Percentiles rank a stretch among this genome's conserved stretches.
Conservation (phyloP, 1,139 yeast species). For the Meyerozyma guilliermondii region DNA sequence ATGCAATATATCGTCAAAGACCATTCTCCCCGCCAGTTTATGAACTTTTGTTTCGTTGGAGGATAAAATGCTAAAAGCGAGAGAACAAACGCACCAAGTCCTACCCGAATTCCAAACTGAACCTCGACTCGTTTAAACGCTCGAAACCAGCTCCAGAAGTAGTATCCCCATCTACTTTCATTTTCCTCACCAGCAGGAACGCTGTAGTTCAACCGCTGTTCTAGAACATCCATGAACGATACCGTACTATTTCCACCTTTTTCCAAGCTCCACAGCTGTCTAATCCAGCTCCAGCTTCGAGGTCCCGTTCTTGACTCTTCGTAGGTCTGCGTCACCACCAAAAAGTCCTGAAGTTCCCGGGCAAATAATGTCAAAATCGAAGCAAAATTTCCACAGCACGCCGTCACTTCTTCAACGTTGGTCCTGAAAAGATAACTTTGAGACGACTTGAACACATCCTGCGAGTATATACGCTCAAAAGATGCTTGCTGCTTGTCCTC, state of each 20-base stretch:
- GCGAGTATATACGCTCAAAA: conserved; percentile 53
- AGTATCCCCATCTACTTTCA: conserved; percentile 7
- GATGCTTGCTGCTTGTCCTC: conserved; percentile 54
- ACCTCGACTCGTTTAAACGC: conserved; percentile 56
- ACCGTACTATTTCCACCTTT: not conserved
- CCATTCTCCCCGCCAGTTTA: conserved; percentile 81
- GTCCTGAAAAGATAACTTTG: conserved; percentile 42
- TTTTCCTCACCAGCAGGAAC: not conserved
- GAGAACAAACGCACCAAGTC: conserved; percentile 65
- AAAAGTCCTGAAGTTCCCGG: conserved; percentile 47
- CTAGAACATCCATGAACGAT: not conserved
- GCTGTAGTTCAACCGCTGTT: not conserved
- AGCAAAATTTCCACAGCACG: conserved; percentile 79
- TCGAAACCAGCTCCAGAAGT: conserved; percentile 28
- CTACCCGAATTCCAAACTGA: conserved; percentile 76
- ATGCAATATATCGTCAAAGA: conserved; percentile 74
- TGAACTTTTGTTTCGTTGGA: conserved; percentile 47
- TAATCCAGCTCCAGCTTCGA: conserved; percentile 49
- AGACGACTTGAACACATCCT: conserved; percentile 45
- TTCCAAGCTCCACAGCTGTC: conserved; percentile 5
- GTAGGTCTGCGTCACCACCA: conserved; percentile 43
- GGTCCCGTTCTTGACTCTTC: conserved; percentile 22
- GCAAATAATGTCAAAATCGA: conserved; percentile 61
- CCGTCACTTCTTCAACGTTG: conserved; percentile 77
- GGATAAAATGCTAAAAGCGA: conserved; percentile 68